Evolutionary conservation across 768 basidiomycete species (phyloP).

Genomic region (Suillus ampliporus): DNA sequence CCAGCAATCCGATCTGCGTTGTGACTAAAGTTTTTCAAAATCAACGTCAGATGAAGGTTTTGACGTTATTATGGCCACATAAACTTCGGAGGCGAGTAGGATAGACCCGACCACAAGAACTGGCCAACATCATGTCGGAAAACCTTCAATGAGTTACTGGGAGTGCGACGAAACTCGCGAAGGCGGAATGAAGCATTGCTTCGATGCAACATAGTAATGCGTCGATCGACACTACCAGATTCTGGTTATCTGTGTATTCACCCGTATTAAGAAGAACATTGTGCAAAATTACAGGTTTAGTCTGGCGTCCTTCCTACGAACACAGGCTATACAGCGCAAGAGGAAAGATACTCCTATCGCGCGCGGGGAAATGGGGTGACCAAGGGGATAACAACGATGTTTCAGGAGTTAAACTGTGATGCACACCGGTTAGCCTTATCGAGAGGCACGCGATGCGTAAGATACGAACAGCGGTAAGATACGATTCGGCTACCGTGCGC

Average conservation of each 20-base stretch:
- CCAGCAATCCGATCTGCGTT: no score
- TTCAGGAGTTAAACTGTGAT: slow-evolving; percentile 33
- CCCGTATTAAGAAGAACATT: not conserved
- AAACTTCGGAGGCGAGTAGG: not conserved
- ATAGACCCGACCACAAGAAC: not conserved
- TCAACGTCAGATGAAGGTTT: not conserved
- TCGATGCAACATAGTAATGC: not conserved
- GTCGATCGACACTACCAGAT: not conserved
- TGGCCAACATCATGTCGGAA: not conserved
- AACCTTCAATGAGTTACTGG: not conserved
- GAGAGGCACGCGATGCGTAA: not conserved
- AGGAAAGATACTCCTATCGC: not conserved
- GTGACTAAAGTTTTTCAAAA: not conserved
- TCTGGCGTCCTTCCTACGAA: not conserved
- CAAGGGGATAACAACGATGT: not conserved
- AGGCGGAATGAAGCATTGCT: not conserved
- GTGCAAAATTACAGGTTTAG: slow-evolving; percentile 2
- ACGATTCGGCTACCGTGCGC: slow-evolving; percentile 96
- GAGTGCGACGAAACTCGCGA: not conserved
- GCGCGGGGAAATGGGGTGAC: not conserved
- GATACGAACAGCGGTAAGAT: slow-evolving; percentile 80
- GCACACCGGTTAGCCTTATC: not conserved
- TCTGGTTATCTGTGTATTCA: not conserved
- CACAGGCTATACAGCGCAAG: not conserved
- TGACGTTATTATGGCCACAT: not conserved